Base-by-base conservation (phyloP, 805 yeast species). In the Myxozyma monticola region DNA sequence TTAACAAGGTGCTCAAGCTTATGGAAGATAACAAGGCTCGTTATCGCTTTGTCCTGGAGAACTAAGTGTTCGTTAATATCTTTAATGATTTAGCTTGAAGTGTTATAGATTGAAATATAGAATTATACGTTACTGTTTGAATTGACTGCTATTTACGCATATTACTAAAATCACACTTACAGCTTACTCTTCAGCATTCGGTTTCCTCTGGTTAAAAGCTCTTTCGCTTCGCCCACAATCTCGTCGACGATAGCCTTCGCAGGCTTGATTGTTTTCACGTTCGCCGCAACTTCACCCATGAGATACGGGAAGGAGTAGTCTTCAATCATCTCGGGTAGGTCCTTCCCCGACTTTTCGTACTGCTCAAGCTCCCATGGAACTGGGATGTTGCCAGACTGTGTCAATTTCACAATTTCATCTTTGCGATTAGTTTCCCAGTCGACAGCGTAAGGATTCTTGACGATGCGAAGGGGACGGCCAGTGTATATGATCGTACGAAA, bases 211-310 rank as follows among this genome's bases (percentile, higher is more conserved):
- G 26, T 31, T 15, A 51, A 17, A 45, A 36, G 20, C n/a, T 21
- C 42, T 26, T 49, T 57, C 2, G 64, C 64, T 47, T 61, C 64
- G 20, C 43, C 22, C 24, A 61, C 50, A 35, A 61, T 59, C 33
- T 61, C 64, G 24, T 61, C 63, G 14, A 61, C 57, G 28, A 61
- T 61, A 31, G 30, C 50, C 36, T 54, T 56, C 9, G 64, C 64
- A 2, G 64, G 64, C 36, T 50, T 51, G 40, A 60, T 45, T 20
- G 45, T 50, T n/a, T 54, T 56, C 2, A 61, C 54, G 12, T 45
- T 42, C 3, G 63, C 62, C 14, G 61, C 49, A n/a, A 59, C 62
- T 31, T 61, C 64, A n/a, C 64, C 64, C 64, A 61, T 61, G 42
- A 61, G 33, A 28, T 50, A 60, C 30, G 61, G 61, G 15, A 42